Evolutionary conservation across 257 asterid species (phyloP).

Genomic region (Solanum sitiens): DNA sequence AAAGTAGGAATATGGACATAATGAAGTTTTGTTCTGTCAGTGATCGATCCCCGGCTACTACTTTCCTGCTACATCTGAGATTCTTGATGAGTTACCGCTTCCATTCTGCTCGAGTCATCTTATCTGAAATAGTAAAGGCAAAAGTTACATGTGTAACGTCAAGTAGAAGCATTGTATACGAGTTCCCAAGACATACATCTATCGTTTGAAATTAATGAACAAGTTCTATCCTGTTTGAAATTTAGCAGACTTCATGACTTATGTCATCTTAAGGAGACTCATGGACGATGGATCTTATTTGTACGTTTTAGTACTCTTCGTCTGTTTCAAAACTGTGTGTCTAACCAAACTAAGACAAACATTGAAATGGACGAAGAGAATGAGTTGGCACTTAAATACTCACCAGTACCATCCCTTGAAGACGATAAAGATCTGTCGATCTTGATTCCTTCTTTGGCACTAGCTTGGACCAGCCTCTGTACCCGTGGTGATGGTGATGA

Average conservation of each 20-base stretch:
- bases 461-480: conserved; percentile 30
- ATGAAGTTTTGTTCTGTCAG: conserved; percentile 6
- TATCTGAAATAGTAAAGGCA: conserved; percentile 9
- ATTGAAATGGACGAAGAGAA: not conserved
- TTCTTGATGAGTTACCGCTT: conserved; percentile 11
- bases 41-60: not conserved
- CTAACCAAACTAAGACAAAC: not conserved
- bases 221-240: too few relatives aligned
- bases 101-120: conserved; percentile 24
- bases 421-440: conserved; percentile 34
- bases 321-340: not conserved
- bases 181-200: not conserved
- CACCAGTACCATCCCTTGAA: conserved; percentile 31
- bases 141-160: not conserved
- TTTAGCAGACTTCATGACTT: not conserved
- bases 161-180: not conserved
- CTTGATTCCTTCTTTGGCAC: conserved; percentile 34
- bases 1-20: not conserved
- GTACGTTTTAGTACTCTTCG: not conserved
- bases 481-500: conserved; percentile 51
- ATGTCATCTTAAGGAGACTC: not conserved
- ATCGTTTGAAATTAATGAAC: too few relatives aligned
- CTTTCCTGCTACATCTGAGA: not conserved
- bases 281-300: not conserved
- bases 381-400: not conserved